A percentile compares a stretch with the other conserved stretches of the same genome.
Conservation (phyloP, 2,329 filamentous ascomycete genomes). For the Catunica adiposa region DNA sequence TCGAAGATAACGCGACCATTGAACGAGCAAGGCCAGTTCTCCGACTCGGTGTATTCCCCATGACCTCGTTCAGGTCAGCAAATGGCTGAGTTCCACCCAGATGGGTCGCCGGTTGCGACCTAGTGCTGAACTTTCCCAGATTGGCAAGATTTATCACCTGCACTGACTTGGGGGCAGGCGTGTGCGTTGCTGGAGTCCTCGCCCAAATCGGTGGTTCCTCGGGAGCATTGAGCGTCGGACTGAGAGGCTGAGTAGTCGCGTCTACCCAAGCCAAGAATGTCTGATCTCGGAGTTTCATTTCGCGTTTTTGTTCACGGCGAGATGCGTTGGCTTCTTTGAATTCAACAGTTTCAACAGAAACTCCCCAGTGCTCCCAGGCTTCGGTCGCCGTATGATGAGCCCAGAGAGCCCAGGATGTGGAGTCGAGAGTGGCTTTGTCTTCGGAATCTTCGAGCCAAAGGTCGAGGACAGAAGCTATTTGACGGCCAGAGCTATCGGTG, state of each 20-base stretch:
- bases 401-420: constrained; percentile 7
- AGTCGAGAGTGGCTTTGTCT: neutral
- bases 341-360: constrained; percentile 13
- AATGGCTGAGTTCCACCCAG: neutral
- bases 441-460: constrained; percentile 11
- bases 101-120: constrained; percentile 7
- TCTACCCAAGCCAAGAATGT: constrained; percentile 12
- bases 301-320: constrained; percentile 13
- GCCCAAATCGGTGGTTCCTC: constrained; percentile 4
- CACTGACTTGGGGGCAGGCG: neutral
- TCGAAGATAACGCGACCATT: constrained; percentile 25
- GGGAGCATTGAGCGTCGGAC: neutral
- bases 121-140: constrained; percentile 10
- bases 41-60: constrained; percentile 29
- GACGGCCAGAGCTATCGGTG: neutral
- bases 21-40: constrained; percentile 28
- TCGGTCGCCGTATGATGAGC: constrained; percentile 10
- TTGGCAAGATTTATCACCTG: constrained; percentile 4
- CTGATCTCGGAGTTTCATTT: constrained; percentile 5
- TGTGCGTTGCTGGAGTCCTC: constrained; percentile 10
- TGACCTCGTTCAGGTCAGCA: constrained; percentile 7
- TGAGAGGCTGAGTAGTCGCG: neutral
- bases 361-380: constrained; percentile 15
- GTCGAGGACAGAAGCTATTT: constrained; percentile 2
- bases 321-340: constrained; percentile 15